These are phyloP conservation scores for Ganoderma resinaceum DNA, from an alignment of 1,284 basidiomycete genomes.

Conservation along the genomic window DNA sequence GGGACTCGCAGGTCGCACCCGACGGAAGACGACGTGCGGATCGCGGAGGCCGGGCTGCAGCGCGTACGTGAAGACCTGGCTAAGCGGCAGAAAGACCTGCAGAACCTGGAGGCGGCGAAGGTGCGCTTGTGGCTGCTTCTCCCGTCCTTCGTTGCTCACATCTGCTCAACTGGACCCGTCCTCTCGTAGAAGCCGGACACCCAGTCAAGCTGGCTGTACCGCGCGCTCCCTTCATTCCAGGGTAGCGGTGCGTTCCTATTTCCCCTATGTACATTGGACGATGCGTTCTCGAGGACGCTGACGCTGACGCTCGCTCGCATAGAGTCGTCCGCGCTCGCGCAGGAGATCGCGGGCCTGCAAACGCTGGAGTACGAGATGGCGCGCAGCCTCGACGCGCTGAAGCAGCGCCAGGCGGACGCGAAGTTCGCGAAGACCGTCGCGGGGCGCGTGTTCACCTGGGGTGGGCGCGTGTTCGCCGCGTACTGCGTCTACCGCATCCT, in stretches of 20 bases:
- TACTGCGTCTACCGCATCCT: slow-evolving; percentile 74
- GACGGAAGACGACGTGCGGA: slow-evolving; percentile 53
- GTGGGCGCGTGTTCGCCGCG: slow-evolving; percentile 62
- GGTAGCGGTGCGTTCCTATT: slow-evolving; percentile 53
- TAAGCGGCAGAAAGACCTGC: slow-evolving; percentile 45
- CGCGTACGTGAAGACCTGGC: slow-evolving; percentile 59
- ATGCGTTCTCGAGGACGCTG: background rate
- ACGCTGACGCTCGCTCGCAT: background rate
- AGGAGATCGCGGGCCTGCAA: slow-evolving; percentile 70
- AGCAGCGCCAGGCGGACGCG: slow-evolving; percentile 53
- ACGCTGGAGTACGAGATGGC: slow-evolving; percentile 76
- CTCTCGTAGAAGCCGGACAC: slow-evolving; percentile 47
- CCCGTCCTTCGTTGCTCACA: background rate
- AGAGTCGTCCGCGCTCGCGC: slow-evolving; percentile 44
- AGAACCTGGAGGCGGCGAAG: slow-evolving; percentile 43
- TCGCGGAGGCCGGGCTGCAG: slow-evolving; percentile 57
- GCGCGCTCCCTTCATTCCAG: slow-evolving; percentile 55
- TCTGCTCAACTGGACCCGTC: slow-evolving; percentile 20
- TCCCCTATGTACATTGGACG: background rate
- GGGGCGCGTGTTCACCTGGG: slow-evolving; percentile 56
- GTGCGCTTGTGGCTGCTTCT: slow-evolving; percentile 32
- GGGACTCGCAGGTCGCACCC: slow-evolving; percentile 45
- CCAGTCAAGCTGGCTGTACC: slow-evolving; percentile 34
- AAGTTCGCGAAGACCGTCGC: slow-evolving; percentile 61
- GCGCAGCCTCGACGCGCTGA: slow-evolving; percentile 59